A percentile compares a stretch with the other conserved stretches of the same genome.
Evolutionary conservation across 768 basidiomycete species (phyloP).

Genomic region (Russula dissimulans): DNA sequence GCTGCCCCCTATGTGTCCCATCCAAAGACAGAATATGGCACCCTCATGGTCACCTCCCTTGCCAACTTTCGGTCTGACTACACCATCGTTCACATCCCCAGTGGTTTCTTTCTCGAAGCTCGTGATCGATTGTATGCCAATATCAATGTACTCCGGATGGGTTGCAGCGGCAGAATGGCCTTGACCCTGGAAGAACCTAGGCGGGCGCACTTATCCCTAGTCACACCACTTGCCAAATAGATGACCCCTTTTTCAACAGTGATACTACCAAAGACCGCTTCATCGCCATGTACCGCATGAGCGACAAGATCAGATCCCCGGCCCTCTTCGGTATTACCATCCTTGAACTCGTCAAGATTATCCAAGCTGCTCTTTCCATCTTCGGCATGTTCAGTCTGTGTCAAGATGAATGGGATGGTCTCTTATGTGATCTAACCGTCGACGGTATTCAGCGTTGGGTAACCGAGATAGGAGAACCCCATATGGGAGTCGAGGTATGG

Average conservation of each 20-base stretch:
- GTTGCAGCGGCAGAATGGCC: slow-evolving; percentile 69
- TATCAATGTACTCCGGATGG: slow-evolving; percentile 78
- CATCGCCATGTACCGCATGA: slow-evolving; percentile 56
- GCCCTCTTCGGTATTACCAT: slow-evolving; percentile 55
- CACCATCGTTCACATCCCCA: slow-evolving; percentile 72
- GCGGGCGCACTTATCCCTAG: slow-evolving; percentile 27
- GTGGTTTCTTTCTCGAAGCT: slow-evolving; percentile 53
- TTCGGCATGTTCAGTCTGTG: slow-evolving; percentile 53
- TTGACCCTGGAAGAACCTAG: slow-evolving; percentile 71
- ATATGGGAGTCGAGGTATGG: slow-evolving; percentile 51
- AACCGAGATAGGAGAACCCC: slow-evolving; percentile 51
- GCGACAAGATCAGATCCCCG: slow-evolving; percentile 30
- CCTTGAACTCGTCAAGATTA: slow-evolving; percentile 64
- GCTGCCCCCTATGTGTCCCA: background rate
- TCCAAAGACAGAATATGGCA: slow-evolving; percentile 50
- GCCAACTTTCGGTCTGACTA: slow-evolving; percentile 84
- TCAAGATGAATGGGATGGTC: slow-evolving; percentile 42
- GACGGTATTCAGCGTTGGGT: slow-evolving; percentile 65
- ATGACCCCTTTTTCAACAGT: slow-evolving; percentile 28
- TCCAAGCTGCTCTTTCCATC: slow-evolving; percentile 61
- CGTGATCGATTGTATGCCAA: slow-evolving; percentile 69
- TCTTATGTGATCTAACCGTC: slow-evolving; percentile 70
- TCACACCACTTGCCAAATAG: background rate
- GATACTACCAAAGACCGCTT: slow-evolving; percentile 78
- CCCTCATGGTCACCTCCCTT: slow-evolving; percentile 73